Evolutionary conservation across 768 basidiomycete species (phyloP).

Genomic region (Macrolepiota fuliginosa): DNA sequence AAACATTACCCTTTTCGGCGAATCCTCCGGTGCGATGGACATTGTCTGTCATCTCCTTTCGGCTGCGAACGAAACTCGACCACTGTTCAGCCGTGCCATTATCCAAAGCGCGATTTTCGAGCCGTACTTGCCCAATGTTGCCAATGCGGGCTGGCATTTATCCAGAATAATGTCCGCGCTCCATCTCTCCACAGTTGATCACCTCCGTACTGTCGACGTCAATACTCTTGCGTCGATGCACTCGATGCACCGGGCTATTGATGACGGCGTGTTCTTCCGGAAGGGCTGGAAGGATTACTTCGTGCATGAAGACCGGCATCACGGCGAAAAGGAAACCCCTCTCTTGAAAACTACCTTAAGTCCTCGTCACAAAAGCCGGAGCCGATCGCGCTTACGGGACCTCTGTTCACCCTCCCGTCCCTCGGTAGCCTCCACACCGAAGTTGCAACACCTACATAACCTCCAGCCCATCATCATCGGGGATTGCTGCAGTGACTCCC

Average conservation of each 20-base stretch:
- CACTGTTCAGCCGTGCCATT: constrained; percentile 72
- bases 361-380: constrained; percentile 14
- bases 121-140: constrained; percentile 55
- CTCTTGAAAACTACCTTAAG: neutral
- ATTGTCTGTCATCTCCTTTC: constrained; percentile 66
- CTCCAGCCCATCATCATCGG: constrained; percentile 76
- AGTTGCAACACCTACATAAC: constrained; percentile 24
- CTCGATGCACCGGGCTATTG: constrained; percentile 52
- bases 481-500: constrained; percentile 63
- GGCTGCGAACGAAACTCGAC: constrained; percentile 50
- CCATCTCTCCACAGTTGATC: constrained; percentile 51
- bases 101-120: constrained; percentile 72
- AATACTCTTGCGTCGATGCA: constrained; percentile 55
- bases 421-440: constrained; percentile 7
- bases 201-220: constrained; percentile 57
- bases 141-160: constrained; percentile 64
- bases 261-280: constrained; percentile 70
- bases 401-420: constrained; percentile 15
- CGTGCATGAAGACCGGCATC: constrained; percentile 30
- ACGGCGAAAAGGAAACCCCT: constrained; percentile 5
- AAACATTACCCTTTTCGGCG: constrained; percentile 53
- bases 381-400: constrained; percentile 18
- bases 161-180: constrained; percentile 60
- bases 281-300: constrained; percentile 54
- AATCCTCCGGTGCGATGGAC: constrained; percentile 53